Base-by-base conservation (phyloP, 306 rosid genomes). In the Vigna nakashimae region DNA sequence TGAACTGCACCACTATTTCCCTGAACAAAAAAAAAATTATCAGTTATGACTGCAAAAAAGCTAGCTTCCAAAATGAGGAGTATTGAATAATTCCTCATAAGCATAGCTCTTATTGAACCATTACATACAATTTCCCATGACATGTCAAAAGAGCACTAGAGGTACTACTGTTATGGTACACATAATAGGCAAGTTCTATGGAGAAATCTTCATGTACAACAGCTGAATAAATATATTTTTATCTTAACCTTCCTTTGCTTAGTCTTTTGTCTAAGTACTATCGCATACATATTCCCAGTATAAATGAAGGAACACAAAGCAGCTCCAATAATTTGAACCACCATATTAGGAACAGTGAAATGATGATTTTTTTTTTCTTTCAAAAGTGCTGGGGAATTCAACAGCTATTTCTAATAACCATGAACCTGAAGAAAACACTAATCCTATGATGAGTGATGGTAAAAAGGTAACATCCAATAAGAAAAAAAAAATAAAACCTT, bases 1-100 rank as follows among this genome's bases (percentile, higher is more conserved):
- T 95, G 90, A 92, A 95, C 84, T 92, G 99, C 79, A 95, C 99
- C 82, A 85, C 97, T 74, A 95, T 92, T 87, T 95, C 98, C 92
- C 99, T 94, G 82, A 63, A 45, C 58, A 82, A 71, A 28, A 10
- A 72, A 66, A 58, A 69, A 1, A 7, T 84, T 58, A 55, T 17
- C 45, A 82, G 42, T 28, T 73, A 52, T 42, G 50, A 78, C n/a
- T 18, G 48, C 68, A 40, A 48, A 16, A 50, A 40, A 49, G 52
- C 20, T 74, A 65, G 75, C 58, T 71, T 65, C 15, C 32, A 28
- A 6, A 65, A 51, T 75, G 60, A 65, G 56, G 46, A 75, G 67
- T 76, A 46, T 53, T 34, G 18, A 71, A 74, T 50, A 45, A 65
- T 42, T 46, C 52, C 51, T 55, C n/a, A 24, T 17, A 64, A 69